phyloP scores from a whole-genome alignment of 169 alveolate species.

The Cryptosporidium tyzzeri region DNA sequence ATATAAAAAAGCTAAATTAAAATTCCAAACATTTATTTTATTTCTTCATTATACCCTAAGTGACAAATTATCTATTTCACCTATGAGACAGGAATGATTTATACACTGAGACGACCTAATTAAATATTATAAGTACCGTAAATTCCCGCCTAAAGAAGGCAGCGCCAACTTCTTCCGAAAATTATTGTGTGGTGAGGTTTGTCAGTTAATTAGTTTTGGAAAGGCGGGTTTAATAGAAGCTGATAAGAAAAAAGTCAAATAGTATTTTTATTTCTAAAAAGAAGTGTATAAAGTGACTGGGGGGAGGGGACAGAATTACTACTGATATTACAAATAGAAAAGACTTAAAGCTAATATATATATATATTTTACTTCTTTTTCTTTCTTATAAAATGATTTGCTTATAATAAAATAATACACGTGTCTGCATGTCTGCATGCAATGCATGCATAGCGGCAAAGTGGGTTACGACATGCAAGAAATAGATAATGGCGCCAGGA shows the following conservation, averaged over 20 bases:
- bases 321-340: no score
- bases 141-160: not conserved
- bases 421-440: not conserved
- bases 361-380: no score
- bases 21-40: not conserved
- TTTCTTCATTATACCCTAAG: not conserved
- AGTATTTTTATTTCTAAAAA: no score
- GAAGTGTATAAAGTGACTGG: no score
- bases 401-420: no score
- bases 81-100: constrained; percentile 4
- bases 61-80: constrained; percentile 1
- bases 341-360: no score
- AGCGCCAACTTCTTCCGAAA: no score
- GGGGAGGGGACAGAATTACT: no score
- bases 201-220: not conserved
- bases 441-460: not conserved
- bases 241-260: not conserved
- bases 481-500: not conserved
- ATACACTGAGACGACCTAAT: constrained; percentile 18
- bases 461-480: not conserved
- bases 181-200: not conserved
- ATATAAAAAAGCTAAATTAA: not conserved
- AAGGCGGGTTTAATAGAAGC: not conserved
- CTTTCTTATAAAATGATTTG: no score
- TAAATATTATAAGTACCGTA: not conserved